Base-by-base conservation (phyloP, 768 basidiomycete genomes). In the Clavaria fumosa region DNA sequence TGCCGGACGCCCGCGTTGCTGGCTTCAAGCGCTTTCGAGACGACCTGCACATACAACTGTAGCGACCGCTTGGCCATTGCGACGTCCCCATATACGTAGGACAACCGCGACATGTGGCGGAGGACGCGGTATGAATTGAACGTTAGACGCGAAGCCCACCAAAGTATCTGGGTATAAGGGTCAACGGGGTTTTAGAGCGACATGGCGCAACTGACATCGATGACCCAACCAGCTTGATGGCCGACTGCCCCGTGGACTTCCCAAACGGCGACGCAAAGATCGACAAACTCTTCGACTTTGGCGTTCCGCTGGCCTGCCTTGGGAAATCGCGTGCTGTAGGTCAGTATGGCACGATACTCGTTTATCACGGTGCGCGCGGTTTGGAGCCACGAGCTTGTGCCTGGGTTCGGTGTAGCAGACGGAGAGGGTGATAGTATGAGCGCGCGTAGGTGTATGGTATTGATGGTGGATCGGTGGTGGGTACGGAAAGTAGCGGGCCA, bases 101-200 rank as follows among this genome's bases (percentile, higher is more conserved):
- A 57, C 1, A 91, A 56, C 1, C 80, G 74, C 20, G 75, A 73
- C 66, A 96, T 77, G 54, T 95, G 84, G 1, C 91, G 76, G 38
- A 85, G 70, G 5, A 96, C 61, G 6, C 76, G 72, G 42, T 79
- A 80, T 0, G 85, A 91, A 51, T 95, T 90, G 64, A 96, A 95
- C 0, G 93, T 97, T 15, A 90, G 69, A 15, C 79, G 75, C 6
- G 88, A 90, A 1, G 88, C 81, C 88, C 88, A 90, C 82, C 88
- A 93, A 2, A 96, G 67, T 15, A 88, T 70, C 82, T 84, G 53
- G 23, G 32, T 28, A 35, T 5, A 18, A 15, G 35, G 31, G 28
- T 39, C 34, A 41, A 22, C 37, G 20, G 21, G 15, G 21, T n/a
- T 21, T 7, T 14, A 34, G 17, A 33, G 34, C 42, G 26, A 34